Evolutionary conservation across 169 alveolate species (phyloP), one percentile per base, ranked within the genome.

Genomic region (Eimeria acervulina): DNA sequence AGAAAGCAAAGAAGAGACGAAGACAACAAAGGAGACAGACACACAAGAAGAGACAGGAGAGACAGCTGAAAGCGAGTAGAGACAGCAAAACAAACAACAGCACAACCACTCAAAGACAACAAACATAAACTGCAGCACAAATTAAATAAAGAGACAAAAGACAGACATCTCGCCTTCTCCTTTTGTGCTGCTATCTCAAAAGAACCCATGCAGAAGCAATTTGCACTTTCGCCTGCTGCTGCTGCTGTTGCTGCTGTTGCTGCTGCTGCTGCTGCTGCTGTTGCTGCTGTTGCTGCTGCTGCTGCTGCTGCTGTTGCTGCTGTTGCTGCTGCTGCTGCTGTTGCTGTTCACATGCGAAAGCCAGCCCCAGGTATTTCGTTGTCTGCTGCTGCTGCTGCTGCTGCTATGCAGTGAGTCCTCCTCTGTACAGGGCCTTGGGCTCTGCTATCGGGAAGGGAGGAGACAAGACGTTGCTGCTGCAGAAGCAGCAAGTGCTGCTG

Each of bases 231-330:
- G 5, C 19, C 55, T 47, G 55, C 55, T 63, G 76, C 76, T 63
- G 76, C 76, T 63, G 76, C 31, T 63, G 26, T 21, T 63, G 76
- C 76, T 19, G 76, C 76, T 63, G 76, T 1, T 63, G 76, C 76
- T 63, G 55, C 55, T 47, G 55, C 55, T 47, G 55, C 12, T 47
- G 55, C 5, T 7, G 19, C 12, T 47, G 55, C 55, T 47, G 55
- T 12, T 47, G 55, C 55, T 47, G 55, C 55, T 47, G 55, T 47
- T 47, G 55, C 33, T 63, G 76, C 76, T 63, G 76, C 76, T 63
- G 76, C 31, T 63, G 76, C 31, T 61, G 74, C 31, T 63, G 76
- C 31, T 63, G 26, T 21, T 63, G 76, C 76, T 19, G 76, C 76
- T 63, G 76, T 1, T 63, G 76, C 76, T 63, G 55, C 55, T 47